Evolutionary conservation across 2,329 filamentous ascomycete genomes (phyloP), one percentile per base, ranked within the genome.

Genomic region (Fusarium sp.): DNA sequence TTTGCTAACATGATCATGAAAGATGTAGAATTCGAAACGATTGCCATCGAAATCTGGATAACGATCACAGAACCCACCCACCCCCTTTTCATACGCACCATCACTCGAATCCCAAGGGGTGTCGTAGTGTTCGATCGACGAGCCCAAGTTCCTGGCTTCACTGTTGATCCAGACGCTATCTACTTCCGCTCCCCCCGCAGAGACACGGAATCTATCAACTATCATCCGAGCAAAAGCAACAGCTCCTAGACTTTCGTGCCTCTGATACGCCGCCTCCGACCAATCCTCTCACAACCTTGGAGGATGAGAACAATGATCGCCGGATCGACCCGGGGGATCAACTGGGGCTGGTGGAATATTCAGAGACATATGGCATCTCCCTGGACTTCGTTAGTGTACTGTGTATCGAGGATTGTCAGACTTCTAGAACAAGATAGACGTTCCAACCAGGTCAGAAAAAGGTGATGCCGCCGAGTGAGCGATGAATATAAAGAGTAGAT

Each of bases 41-140:
- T 57, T 7, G 3, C 38, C 9, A 11, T 54, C 9, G 15, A 49
- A 2, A 9, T 19, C 2, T 57, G 0, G 32, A 38, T 10, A 2
- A 32, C 1, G 2, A 14, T 15, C 53, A 57, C n/a, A 21, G 5
- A 14, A 17, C n/a, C n/a, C n/a, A n/a, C n/a, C n/a, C n/a, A 44
- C 3, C 10, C 4, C 4, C 2, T 15, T 49, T 15, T 49, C 0
- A 37, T 9, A 4, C 51, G 19, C 3, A 63, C 67, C 1, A 46
- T 70, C 15, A 6, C 8, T 1, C 63, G 57, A 1, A 8, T 68
- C 23, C 8, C 56, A 2, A 51, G 51, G 0, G 51, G 54, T 3
- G 33, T 57, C 1, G 33, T 57, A 4, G 1, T 57, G 7, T 57
- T 57, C 11, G 51, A 57, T 4, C 32, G 43, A 1, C 43, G 53